A percentile compares a stretch with the other conserved stretches of the same genome.
Conservation (phyloP, 441 rosid species). For the Gossypium lobatum region DNA sequence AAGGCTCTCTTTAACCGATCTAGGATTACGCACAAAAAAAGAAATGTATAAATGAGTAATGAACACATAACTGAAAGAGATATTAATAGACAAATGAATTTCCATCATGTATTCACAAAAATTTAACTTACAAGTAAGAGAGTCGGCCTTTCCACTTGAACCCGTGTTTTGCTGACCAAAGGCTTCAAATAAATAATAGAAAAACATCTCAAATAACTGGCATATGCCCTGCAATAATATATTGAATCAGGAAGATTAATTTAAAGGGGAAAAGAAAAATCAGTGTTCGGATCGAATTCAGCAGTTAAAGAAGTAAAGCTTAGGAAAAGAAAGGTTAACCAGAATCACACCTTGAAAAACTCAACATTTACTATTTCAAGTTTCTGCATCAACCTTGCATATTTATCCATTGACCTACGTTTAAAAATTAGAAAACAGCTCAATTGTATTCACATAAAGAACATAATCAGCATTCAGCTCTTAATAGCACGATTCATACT, state of each 20-base stretch:
- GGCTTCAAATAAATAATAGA: slow-evolving; percentile 67
- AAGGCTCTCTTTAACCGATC: slow-evolving; percentile 80
- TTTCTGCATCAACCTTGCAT: slow-evolving; percentile 96
- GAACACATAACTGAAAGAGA: slow-evolving; percentile 8
- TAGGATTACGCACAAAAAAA: slow-evolving; percentile 24
- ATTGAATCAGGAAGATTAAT: slow-evolving; percentile 55
- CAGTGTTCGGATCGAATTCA: slow-evolving; percentile 10
- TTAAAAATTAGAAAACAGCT: slow-evolving; percentile 22
- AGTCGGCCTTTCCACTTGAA: slow-evolving; percentile 59
- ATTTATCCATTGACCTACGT: slow-evolving; percentile 94
- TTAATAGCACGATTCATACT: background rate
- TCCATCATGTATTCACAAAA: background rate
- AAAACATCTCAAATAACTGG: slow-evolving; percentile 85
- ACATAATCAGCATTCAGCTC: slow-evolving; percentile 3
- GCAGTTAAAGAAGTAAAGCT: slow-evolving; percentile 9
- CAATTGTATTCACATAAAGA: slow-evolving; percentile 13
- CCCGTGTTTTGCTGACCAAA: slow-evolving; percentile 58
- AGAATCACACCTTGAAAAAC: slow-evolving; percentile 67
- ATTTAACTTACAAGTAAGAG: slow-evolving; percentile 62
- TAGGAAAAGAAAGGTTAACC: slow-evolving; percentile 8
- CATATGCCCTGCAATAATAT: slow-evolving; percentile 84
- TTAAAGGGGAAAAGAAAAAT: slow-evolving; percentile 29
- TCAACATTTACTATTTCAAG: slow-evolving; percentile 88
- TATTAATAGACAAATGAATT: background rate
- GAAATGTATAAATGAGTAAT: background rate